Percentiles rank a stretch among this genome's conserved stretches.
phyloP scores from a whole-genome alignment of 805 yeast species.

The Metschnikowia peoriensis region DNA sequence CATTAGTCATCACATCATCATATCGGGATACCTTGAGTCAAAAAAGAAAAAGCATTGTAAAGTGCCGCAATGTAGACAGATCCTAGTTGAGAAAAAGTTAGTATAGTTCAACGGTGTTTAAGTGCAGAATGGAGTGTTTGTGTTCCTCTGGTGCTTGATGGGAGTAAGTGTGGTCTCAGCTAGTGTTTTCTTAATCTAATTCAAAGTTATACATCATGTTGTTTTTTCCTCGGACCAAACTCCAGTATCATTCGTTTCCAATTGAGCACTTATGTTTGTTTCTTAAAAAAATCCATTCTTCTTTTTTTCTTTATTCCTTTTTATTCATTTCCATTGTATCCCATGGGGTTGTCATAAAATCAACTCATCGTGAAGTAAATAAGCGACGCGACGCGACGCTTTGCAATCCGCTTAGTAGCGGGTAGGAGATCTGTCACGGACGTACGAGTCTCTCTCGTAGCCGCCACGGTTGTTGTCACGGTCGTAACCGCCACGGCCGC shows the following conservation, averaged over 20 bases:
- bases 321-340: not conserved
- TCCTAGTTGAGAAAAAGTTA: not conserved
- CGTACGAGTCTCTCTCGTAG: conserved; percentile 47
- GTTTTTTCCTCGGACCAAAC: conserved; percentile 1
- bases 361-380: not conserved
- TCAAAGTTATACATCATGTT: conserved; percentile 10
- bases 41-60: too few species aligned
- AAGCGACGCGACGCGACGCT: not conserved
- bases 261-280: not conserved
- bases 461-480: conserved; percentile 43
- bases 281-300: not conserved
- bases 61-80: too few species aligned
- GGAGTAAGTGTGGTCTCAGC: conserved; percentile 3
- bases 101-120: not conserved
- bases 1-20: not conserved
- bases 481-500: conserved; percentile 45
- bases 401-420: conserved; percentile 46
- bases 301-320: not conserved
- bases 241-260: not conserved
- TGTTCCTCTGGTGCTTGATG: conserved; percentile 2
- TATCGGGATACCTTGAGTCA: too few species aligned
- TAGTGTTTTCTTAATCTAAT: conserved; percentile 11
- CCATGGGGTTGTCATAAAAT: not conserved
- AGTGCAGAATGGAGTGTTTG: conserved; percentile 3
- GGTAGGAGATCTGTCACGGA: conserved; percentile 67